Percentiles rank a stretch among this genome's conserved stretches.
These are phyloP conservation scores for Monilinia fructigena DNA, from an alignment of 2,329 filamentous ascomycete genomes.

Conservation along the genomic window DNA sequence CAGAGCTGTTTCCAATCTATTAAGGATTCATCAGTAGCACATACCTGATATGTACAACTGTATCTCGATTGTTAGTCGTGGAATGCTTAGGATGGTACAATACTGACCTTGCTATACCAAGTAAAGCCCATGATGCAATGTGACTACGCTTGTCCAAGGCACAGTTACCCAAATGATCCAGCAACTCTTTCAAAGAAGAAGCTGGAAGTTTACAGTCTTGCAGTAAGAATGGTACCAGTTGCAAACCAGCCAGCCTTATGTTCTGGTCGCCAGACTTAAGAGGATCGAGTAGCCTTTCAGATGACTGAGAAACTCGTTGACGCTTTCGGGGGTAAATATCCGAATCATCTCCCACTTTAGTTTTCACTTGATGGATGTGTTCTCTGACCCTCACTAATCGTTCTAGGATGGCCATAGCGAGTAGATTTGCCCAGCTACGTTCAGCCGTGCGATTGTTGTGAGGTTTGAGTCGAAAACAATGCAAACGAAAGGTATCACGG, in stretches of 20 bases:
- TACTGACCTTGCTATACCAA: slow-evolving; percentile 74
- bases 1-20: slow-evolving; percentile 71
- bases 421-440: slow-evolving; percentile 59
- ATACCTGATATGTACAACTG: slow-evolving; percentile 49
- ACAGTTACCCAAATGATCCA: slow-evolving; percentile 57
- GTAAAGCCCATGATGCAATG: slow-evolving; percentile 76
- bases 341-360: slow-evolving; percentile 24
- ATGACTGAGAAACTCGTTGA: slow-evolving; percentile 31
- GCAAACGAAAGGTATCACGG: slow-evolving; percentile 45
- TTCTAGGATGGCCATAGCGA: slow-evolving; percentile 59
- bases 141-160: slow-evolving; percentile 67
- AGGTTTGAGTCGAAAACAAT: slow-evolving; percentile 54
- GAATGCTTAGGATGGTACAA: neutral
- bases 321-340: slow-evolving; percentile 37
- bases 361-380: slow-evolving; percentile 14
- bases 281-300: slow-evolving; percentile 35
- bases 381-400: slow-evolving; percentile 32
- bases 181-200: slow-evolving; percentile 54
- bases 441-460: slow-evolving; percentile 53
- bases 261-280: slow-evolving; percentile 34
- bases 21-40: slow-evolving; percentile 41
- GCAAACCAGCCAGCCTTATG: slow-evolving; percentile 44
- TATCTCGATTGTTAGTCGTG: slow-evolving; percentile 26
- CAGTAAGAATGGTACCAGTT: slow-evolving; percentile 53
- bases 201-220: slow-evolving; percentile 46